Evolutionary conservation across 2,329 filamentous ascomycete species (phyloP), one percentile per base, ranked within the genome.

Genomic region (Myriosclerotinia scirpicola): DNA sequence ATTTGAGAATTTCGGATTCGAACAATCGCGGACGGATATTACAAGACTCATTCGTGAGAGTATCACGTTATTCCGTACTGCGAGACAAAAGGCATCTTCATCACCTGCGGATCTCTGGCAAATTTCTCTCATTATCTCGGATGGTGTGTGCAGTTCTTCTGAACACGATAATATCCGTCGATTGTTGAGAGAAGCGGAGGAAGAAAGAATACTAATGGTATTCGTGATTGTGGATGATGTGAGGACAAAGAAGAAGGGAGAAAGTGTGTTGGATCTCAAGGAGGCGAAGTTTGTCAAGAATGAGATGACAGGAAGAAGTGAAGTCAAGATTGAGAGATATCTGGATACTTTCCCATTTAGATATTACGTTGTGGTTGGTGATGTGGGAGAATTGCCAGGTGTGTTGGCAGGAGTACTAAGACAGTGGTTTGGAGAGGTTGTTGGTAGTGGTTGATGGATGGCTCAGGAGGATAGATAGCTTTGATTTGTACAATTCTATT

Each of bases 201-300:
- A 97, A 78, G 92, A 97, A 79, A 85, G 93, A 20, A 96, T 99
- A 76, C 97, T 99, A 92, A 88, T 98, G 70, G 94, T 99, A 7
- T 99, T 99, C 77, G 92, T 99, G 73, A 90, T 99, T 74, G 92
- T 99, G 75, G 95, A 99, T 80, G 83, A 86, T 54, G 75, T 82
- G 30, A 79, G 79, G 67, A 78, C 78, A 34, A 80, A 82, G 70
- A 81, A 82, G 71, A 79, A 81, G 61, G 84, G 83, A 56, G 84
- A 87, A 68, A 90, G 88, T 73, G 96, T 99, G 69, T 79, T 98
- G 74, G 93, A 97, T 76, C 83, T 98, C 73, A 92, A 93, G 77
- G 90, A 93, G 78, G 94, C 93, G 48, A 87, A 87, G 76, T 97
- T 98, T 75, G 85, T 90, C 70, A 85, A 84, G 67, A 88, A 91